Base-by-base conservation (phyloP, 2,329 filamentous ascomycete species). In the Fusarium sp. region DNA sequence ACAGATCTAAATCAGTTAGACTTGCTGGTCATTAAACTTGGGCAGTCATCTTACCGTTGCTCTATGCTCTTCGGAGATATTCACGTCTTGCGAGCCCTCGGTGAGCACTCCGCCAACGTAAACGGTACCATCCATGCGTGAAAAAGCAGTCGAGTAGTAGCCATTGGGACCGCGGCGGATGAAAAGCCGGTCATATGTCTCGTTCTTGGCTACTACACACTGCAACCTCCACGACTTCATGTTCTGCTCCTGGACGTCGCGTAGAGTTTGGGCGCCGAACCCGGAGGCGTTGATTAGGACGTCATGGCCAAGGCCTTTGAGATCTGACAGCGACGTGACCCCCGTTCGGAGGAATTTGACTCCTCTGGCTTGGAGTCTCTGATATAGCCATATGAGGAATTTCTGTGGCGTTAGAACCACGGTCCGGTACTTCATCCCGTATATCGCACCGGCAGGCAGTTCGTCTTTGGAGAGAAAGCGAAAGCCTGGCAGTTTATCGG, bases 101-200 rank as follows among this genome's bases (percentile, higher is more conserved):
- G 29, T 54, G 18, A 54, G 27, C 2, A 54, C 50, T 20, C 50
- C 50, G 29, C 50, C 50, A 13, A 29, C 24, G 3, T 54, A 54
- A 20, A 54, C 50, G 6, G 50, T 54, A 16, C 50, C 50, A 31
- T 54, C 50, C 27, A 56, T 31, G 5, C 50, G 29, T 1, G 50
- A 56, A 20, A 56, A 56, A 31, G 50, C 50, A 56, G 50, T 56
- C 16, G 50, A 56, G 50, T 56, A 56, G n/a, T 35, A 56, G 14
- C 29, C 50, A 4, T 56, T 20, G 0, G 5, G n/a, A 13, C 50
- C 50, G n/a, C 50, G 29, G n/a, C 50, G 50, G 29, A 56, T 56
- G 27, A 35, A 56, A n/a, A 56, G 29, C 2, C 29, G 16, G 27
- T 22, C 29, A 11, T 56, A 56, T 11, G 50, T 16, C 18, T 56